phyloP scores from a whole-genome alignment of 345 rosid species.

The Dipteronia dyeriana region DNA sequence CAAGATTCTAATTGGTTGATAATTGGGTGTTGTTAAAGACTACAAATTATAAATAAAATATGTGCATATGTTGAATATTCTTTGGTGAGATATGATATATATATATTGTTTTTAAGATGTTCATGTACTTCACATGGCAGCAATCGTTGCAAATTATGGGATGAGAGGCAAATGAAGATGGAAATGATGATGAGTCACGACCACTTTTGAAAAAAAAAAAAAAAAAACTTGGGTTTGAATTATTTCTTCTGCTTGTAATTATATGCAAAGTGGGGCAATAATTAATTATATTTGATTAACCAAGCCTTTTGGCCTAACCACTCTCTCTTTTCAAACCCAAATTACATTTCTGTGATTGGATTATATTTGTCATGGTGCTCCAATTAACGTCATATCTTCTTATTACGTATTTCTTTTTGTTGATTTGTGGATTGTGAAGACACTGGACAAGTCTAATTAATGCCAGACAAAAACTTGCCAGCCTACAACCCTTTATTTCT shows the following conservation, averaged over 20 bases:
- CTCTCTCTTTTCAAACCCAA: slow-evolving; percentile 27
- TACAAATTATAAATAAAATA: background rate
- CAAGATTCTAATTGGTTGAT: background rate
- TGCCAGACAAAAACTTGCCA: slow-evolving; percentile 23
- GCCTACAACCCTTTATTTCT: background rate
- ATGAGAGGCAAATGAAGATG: slow-evolving; percentile 27
- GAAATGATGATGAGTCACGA: slow-evolving; percentile 32
- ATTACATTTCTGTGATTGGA: slow-evolving; percentile 19
- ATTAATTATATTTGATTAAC: slow-evolving; percentile 30
- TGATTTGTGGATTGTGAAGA: background rate
- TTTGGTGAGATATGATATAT: background rate
- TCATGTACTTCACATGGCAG: slow-evolving; percentile 41
- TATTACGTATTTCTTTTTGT: slow-evolving; percentile 9
- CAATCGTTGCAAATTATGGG: slow-evolving; percentile 39
- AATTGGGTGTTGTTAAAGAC: background rate
- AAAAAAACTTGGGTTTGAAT: slow-evolving; percentile 26
- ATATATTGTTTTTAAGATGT: background rate
- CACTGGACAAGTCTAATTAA: background rate
- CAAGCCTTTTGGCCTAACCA: slow-evolving; percentile 33
- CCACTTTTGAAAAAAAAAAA: slow-evolving; percentile 7
- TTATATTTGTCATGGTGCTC: slow-evolving; percentile 10
- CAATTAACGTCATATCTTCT: slow-evolving; percentile 18
- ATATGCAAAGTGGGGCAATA: slow-evolving; percentile 49
- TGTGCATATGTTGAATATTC: background rate
- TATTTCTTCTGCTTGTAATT: slow-evolving; percentile 40